Evolutionary conservation across 1,284 basidiomycete species (phyloP), one percentile per base, ranked within the genome.

Genomic region (Schizophyllum amplum): DNA sequence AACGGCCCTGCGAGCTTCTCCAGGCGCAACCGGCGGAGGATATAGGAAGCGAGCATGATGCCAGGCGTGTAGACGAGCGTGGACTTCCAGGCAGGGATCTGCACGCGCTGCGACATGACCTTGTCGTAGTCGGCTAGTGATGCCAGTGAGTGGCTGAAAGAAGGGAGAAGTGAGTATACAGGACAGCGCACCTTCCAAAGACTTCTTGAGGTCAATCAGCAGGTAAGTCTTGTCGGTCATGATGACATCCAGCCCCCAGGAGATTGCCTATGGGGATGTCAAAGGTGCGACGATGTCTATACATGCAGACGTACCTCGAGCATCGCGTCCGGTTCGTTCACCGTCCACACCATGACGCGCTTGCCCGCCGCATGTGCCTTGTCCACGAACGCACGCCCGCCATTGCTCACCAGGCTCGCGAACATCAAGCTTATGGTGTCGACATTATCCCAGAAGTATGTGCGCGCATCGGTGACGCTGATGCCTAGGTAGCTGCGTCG

Each of bases 51-150:
- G 7, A 42, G 33, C 60, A 71, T 59, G 17, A 75, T 64, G 51
- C 75, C 67, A 0, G 84, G 85, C n/a, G 78, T 70, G 65, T 88
- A 91, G 64, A 81, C 90, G 53, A 69, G 67, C 57, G 74, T 72
- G 4, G 79, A 78, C 60, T 86, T 90, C 90, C 90, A 92, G 47
- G 92, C 72, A 76, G 92, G 90, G 62, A 77, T 69, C 47, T 89
- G 82, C 24, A 81, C 76, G 65, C 88, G 79, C 61, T 77, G 75
- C 11, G 81, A 74, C 47, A 77, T 75, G 27, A 78, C 81, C 62
- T 78, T 81, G 54, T 87, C 81, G 65, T 87, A 90, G 69, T 91
- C 84, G 24, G 68, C 86, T 90, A 68, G n/a, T n/a, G 57, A 48
- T 50, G 52, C 13, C 13, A 42, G 33, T 3, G 3, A 42, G 3